Evolutionary conservation across 805 yeast species (phyloP).

Genomic region (Cephaloascus albidus): DNA sequence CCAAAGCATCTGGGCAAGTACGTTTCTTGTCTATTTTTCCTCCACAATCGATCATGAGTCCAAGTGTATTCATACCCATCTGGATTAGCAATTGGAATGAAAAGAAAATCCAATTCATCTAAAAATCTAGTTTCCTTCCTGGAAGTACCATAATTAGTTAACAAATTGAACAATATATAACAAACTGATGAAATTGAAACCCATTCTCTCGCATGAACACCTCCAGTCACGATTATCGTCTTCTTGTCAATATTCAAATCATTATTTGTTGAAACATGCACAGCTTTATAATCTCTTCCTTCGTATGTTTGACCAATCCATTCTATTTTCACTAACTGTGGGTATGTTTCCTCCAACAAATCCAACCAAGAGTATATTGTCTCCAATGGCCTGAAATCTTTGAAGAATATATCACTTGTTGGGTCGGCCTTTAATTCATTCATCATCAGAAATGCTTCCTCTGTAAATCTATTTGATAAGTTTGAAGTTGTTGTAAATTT

Average conservation of each 20-base stretch:
- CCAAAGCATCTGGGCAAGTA: conserved; percentile 63
- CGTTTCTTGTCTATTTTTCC: conserved; percentile 79
- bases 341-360: conserved; percentile 48
- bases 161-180: conserved; percentile 39
- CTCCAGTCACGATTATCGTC: conserved; percentile 73
- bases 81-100: conserved; percentile 81
- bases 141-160: conserved; percentile 33
- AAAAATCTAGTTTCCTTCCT: conserved; percentile 36
- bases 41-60: conserved; percentile 76
- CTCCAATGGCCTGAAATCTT: conserved; percentile 56
- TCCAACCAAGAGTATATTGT: conserved; percentile 70
- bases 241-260: conserved; percentile 23
- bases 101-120: conserved; percentile 56
- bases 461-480: conserved; percentile 2
- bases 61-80: conserved; percentile 87
- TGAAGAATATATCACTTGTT: conserved; percentile 55
- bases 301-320: conserved; percentile 70
- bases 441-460: conserved; percentile 2
- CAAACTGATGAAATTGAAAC: conserved; percentile 63
- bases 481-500: background rate
- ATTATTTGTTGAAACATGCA: conserved; percentile 47
- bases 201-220: conserved; percentile 91
- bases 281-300: conserved; percentile 59
- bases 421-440: conserved; percentile 7
- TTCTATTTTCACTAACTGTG: conserved; percentile 54